These are phyloP conservation scores for Suillus ampliporus DNA, from an alignment of 768 basidiomycete species.

Conservation along the genomic window DNA sequence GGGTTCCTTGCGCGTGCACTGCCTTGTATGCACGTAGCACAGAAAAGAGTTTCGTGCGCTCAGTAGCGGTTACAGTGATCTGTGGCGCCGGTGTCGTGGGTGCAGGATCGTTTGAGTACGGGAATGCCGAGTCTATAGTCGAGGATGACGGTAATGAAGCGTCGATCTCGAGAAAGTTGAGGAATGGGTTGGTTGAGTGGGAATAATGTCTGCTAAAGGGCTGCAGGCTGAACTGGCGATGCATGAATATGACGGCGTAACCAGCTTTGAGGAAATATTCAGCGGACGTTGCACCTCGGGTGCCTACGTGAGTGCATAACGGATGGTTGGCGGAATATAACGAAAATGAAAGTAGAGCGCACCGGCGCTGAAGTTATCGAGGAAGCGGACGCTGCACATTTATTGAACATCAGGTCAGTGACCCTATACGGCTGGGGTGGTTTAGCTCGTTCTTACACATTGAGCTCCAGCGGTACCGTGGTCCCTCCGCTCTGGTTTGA, in stretches of 20 bases:
- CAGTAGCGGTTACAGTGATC: conserved; percentile 71
- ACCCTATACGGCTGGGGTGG: conserved; percentile 14
- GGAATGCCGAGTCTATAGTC: conserved; percentile 22
- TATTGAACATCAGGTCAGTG: conserved; percentile 28
- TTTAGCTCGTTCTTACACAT: conserved; percentile 76
- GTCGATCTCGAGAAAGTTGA: conserved; percentile 87
- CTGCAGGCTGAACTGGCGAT: conserved; percentile 95
- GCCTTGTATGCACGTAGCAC: conserved; percentile 82
- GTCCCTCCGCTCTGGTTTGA: conserved; percentile 89
- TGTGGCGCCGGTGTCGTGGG: conserved; percentile 39
- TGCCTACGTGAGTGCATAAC: conserved; percentile 64
- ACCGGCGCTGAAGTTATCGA: conserved; percentile 99
- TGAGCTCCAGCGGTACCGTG: conserved; percentile 96
- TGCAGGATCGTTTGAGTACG: conserved; percentile 37
- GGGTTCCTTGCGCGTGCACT: conserved; percentile 72
- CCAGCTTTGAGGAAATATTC: conserved; percentile 95
- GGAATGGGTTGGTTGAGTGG: conserved; percentile 96
- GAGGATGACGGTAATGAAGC: conserved; percentile 24
- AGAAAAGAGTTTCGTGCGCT: conserved; percentile 68
- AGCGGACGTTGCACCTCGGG: conserved; percentile 95
- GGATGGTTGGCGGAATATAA: not conserved
- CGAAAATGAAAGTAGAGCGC: conserved; percentile 26
- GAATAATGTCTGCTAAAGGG: conserved; percentile 98
- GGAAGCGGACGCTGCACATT: conserved; percentile 85
- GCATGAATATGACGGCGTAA: conserved; percentile 99